Percentiles rank a stretch among this genome's conserved stretches.
These are phyloP conservation scores for Wickerhamomyces hampshirensis DNA, from an alignment of 805 yeast species.

Conservation along the genomic window DNA sequence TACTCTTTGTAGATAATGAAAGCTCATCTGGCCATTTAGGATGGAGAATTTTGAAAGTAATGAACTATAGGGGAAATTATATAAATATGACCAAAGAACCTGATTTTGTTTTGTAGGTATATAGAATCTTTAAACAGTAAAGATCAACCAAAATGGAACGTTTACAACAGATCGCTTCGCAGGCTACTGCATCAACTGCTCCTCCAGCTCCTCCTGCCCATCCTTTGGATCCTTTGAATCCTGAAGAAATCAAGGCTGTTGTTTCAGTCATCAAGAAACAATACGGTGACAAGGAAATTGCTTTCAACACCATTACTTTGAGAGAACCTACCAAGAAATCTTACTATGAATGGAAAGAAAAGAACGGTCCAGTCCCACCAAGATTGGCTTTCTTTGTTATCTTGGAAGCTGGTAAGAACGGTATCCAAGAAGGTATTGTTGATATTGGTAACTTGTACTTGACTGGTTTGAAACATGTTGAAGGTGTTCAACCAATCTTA, in stretches of 20 bases:
- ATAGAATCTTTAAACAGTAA: too few species aligned
- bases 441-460: slow-evolving; percentile 47
- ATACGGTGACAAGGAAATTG: slow-evolving; percentile 37
- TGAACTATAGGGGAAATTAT: too few species aligned
- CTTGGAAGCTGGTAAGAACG: slow-evolving; percentile 51
- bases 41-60: too few species aligned
- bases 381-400: slow-evolving; percentile 65
- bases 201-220: slow-evolving; percentile 55
- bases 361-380: slow-evolving; percentile 57
- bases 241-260: slow-evolving; percentile 55
- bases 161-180: slow-evolving; percentile 57
- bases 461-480: slow-evolving; percentile 41
- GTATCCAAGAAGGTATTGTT: slow-evolving; percentile 68
- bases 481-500: slow-evolving; percentile 70
- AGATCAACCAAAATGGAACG: slow-evolving; percentile 45
- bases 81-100: too few species aligned
- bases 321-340: slow-evolving; percentile 66
- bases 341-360: slow-evolving; percentile 61
- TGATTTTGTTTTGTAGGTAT: too few species aligned
- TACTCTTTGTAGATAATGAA: too few species aligned
- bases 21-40: too few species aligned
- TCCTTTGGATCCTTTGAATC: slow-evolving; percentile 69
- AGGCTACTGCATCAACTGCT: slow-evolving; percentile 49
- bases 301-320: slow-evolving; percentile 66
- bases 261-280: slow-evolving; percentile 46